phyloP scores from a whole-genome alignment of 2,329 filamentous ascomycete species.

The Claviceps quebecensis region DNA sequence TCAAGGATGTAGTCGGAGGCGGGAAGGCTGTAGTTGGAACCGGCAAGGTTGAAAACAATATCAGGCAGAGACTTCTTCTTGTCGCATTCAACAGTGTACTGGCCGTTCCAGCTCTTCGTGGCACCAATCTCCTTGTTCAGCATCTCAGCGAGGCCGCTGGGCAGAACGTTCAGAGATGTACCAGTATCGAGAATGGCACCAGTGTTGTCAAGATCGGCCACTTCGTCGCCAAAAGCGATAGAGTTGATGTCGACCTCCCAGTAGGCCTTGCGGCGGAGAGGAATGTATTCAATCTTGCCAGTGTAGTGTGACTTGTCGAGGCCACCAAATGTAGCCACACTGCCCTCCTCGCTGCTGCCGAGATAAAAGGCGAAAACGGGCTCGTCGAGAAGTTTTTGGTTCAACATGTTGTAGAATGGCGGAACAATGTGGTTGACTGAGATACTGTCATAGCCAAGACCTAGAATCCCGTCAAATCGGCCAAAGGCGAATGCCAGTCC shows the following conservation, averaged over 20 bases:
- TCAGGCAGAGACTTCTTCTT: constrained; percentile 77
- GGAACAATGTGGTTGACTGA: constrained; percentile 93
- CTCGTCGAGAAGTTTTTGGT: constrained; percentile 81
- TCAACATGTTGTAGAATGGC: constrained; percentile 91
- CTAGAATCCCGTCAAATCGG: constrained; percentile 91
- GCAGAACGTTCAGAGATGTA: constrained; percentile 92
- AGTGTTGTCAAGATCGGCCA: constrained; percentile 81
- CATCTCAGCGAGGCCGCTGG: constrained; percentile 80
- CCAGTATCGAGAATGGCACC: constrained; percentile 97
- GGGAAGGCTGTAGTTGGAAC: constrained; percentile 83
- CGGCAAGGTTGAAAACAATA: constrained; percentile 77
- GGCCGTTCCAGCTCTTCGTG: constrained; percentile 94
- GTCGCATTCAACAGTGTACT: constrained; percentile 85
- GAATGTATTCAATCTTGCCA: constrained; percentile 84
- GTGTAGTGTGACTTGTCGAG: constrained; percentile 67
- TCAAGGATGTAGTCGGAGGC: constrained; percentile 92
- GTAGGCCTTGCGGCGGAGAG: constrained; percentile 95
- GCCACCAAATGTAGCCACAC: constrained; percentile 82
- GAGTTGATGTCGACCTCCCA: constrained; percentile 97
- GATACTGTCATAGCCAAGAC: constrained; percentile 87
- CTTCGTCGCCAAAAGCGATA: constrained; percentile 75
- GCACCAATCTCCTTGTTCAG: constrained; percentile 96
- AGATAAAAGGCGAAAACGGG: constrained; percentile 96
- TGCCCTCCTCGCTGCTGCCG: constrained; percentile 56
- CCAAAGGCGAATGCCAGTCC: constrained; percentile 96